Percentiles rank a stretch among this genome's conserved stretches.
phyloP scores from a whole-genome alignment of 2,329 filamentous ascomycete species.

The Rutstroemia sp. region DNA sequence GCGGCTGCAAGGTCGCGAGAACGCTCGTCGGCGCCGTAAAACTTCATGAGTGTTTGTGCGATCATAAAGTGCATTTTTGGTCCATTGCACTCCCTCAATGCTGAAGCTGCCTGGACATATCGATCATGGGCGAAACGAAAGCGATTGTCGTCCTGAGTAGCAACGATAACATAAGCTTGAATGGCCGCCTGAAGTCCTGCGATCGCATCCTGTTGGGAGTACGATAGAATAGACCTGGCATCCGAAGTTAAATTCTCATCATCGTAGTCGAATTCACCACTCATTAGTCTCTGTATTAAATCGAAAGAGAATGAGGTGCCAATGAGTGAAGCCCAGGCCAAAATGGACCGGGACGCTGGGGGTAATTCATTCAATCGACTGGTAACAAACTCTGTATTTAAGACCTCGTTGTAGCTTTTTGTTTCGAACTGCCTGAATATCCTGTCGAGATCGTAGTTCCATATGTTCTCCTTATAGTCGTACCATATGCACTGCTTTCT shows the following conservation, averaged over 20 bases:
- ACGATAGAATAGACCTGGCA: slow-evolving; percentile 34
- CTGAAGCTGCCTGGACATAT: slow-evolving; percentile 67
- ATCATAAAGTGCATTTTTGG: slow-evolving; percentile 88
- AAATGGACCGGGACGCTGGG: slow-evolving; percentile 62
- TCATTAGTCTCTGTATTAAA: slow-evolving; percentile 69
- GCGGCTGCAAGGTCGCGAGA: slow-evolving; percentile 67
- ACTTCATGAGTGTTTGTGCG: slow-evolving; percentile 70
- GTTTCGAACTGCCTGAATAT: slow-evolving; percentile 80
- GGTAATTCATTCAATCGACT: slow-evolving; percentile 72
- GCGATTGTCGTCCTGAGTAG: slow-evolving; percentile 75
- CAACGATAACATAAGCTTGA: slow-evolving; percentile 71
- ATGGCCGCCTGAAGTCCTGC: slow-evolving; percentile 77
- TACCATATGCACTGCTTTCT: slow-evolving; percentile 86
- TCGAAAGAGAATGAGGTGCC: slow-evolving; percentile 80
- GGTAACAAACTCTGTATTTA: slow-evolving; percentile 77
- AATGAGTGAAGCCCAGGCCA: slow-evolving; percentile 80
- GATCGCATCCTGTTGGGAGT: slow-evolving; percentile 59
- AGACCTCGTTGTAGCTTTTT: slow-evolving; percentile 68
- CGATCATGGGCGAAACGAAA: slow-evolving; percentile 88
- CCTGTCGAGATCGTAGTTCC: slow-evolving; percentile 79
- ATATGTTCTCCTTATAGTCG: slow-evolving; percentile 73
- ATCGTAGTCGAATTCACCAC: slow-evolving; percentile 60
- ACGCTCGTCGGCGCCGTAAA: slow-evolving; percentile 52
- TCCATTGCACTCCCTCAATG: slow-evolving; percentile 60
- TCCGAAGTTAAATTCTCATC: slow-evolving; percentile 29